Evolutionary conservation across 495 filamentous ascomycete species (phyloP).

Genomic region (Geopyxis carbonaria): DNA sequence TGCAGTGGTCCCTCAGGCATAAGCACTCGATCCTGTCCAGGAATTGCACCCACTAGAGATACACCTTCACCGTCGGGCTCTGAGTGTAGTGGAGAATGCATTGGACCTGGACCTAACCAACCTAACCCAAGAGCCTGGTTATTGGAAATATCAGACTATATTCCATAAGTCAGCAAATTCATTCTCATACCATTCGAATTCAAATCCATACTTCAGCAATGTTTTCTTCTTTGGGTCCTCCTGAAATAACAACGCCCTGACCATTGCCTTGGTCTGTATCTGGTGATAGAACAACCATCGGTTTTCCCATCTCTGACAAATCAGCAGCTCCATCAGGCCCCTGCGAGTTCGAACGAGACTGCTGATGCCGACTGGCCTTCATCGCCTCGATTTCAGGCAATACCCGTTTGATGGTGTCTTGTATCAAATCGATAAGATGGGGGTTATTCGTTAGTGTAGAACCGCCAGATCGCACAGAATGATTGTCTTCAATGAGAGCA

Average conservation of each 20-base stretch:
- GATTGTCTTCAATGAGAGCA: conserved; percentile 12
- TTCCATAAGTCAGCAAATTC: conserved; percentile 18
- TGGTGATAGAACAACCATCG: conserved; percentile 46
- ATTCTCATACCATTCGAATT: conserved; percentile 14
- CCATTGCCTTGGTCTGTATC: conserved; percentile 34
- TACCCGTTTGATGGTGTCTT: conserved; percentile 82
- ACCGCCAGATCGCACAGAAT: not conserved
- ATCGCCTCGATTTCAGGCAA: conserved; percentile 80
- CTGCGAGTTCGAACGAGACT: conserved; percentile 4
- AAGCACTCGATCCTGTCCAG: conserved; percentile 10
- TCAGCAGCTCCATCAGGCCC: conserved; percentile 41
- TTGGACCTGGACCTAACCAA: conserved; percentile 9
- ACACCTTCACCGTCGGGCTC: conserved; percentile 22
- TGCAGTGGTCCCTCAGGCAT: conserved; percentile 23
- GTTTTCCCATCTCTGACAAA: conserved; percentile 49
- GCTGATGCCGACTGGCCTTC: conserved; percentile 66
- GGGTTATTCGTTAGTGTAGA: conserved; percentile 83
- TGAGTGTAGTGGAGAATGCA: conserved; percentile 19
- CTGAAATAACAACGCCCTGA: conserved; percentile 37
- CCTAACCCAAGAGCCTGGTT: conserved; percentile 20
- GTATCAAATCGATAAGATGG: conserved; percentile 82
- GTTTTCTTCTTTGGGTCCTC: conserved; percentile 21
- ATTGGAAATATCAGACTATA: conserved; percentile 23
- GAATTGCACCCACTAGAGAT: conserved; percentile 19
- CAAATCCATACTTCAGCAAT: too few species aligned